phyloP scores from a whole-genome alignment of 306 rosid species.

The Rosa lucieae region DNA sequence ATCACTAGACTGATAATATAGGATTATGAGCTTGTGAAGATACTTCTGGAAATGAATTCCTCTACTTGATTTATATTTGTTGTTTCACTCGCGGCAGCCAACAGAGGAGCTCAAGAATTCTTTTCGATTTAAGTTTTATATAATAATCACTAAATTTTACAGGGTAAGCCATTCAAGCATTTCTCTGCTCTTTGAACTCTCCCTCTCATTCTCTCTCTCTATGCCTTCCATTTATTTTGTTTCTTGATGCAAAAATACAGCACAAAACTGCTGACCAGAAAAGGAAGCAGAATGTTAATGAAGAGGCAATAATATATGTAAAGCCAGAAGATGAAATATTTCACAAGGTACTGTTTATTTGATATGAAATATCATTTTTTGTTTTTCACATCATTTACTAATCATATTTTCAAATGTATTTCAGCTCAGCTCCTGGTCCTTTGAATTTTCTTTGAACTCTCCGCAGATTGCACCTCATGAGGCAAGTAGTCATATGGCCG shows the following conservation, averaged over 20 bases:
- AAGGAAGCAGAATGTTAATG: constrained; percentile 35
- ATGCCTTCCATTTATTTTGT: not conserved
- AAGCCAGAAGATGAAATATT: constrained; percentile 88
- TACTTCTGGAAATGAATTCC: constrained; percentile 10
- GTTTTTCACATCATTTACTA: not conserved
- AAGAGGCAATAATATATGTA: constrained; percentile 49
- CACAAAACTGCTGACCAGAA: constrained; percentile 45
- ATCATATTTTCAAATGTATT: constrained; percentile 32
- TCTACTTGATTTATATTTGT: constrained; percentile 19
- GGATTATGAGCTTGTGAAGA: constrained; percentile 16
- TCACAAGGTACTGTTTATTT: constrained; percentile 56
- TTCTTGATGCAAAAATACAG: constrained; percentile 41
- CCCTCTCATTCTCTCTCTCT: not conserved
- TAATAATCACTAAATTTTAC: constrained; percentile 63
- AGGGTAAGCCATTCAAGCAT: constrained; percentile 49
- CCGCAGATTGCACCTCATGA: constrained; percentile 54
- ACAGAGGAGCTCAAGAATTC: constrained; percentile 69
- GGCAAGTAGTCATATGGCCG: constrained; percentile 41
- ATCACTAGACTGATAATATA: constrained; percentile 27
- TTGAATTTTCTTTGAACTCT: constrained; percentile 54
- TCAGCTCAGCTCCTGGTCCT: constrained; percentile 79
- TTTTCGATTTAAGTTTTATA: constrained; percentile 54
- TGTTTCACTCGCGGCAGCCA: constrained; percentile 54
- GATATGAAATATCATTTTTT: not conserved
- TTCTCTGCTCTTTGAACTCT: not conserved